These are phyloP conservation scores for Clarireedia paspali DNA, from an alignment of 2,329 filamentous ascomycete species.

Conservation along the genomic window DNA sequence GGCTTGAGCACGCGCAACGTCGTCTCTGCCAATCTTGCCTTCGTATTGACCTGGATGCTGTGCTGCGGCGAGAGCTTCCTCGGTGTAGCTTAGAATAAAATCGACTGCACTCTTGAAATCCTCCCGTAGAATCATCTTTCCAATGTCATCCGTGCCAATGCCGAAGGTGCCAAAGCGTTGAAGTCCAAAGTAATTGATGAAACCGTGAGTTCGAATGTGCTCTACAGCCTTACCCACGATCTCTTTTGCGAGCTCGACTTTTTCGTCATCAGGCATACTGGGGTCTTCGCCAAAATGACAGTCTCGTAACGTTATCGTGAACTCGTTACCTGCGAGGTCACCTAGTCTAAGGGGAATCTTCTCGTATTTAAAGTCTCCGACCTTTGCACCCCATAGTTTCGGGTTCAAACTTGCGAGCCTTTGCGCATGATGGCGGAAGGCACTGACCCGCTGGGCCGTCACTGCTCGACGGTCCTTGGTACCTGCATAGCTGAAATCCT, in stretches of 20 bases:
- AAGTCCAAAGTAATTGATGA: slow-evolving; percentile 97
- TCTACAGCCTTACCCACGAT: slow-evolving; percentile 53
- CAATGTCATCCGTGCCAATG: slow-evolving; percentile 78
- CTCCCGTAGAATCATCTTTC: slow-evolving; percentile 72
- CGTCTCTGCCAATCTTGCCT: slow-evolving; percentile 60
- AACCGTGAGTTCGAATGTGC: slow-evolving; percentile 66
- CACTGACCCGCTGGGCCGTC: slow-evolving; percentile 59
- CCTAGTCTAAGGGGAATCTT: slow-evolving; percentile 69
- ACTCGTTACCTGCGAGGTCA: slow-evolving; percentile 83
- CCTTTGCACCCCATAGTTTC: slow-evolving; percentile 49
- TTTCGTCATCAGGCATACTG: slow-evolving; percentile 40
- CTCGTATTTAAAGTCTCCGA: slow-evolving; percentile 78
- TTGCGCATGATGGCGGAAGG: slow-evolving; percentile 50
- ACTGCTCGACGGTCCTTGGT: slow-evolving; percentile 66
- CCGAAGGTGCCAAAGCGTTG: slow-evolving; percentile 89
- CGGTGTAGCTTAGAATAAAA: slow-evolving; percentile 66
- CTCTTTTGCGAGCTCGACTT: slow-evolving; percentile 36
- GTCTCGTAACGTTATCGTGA: slow-evolving; percentile 84
- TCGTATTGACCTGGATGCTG: slow-evolving; percentile 36
- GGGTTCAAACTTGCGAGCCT: slow-evolving; percentile 58
- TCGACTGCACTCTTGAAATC: slow-evolving; percentile 77
- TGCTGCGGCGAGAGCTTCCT: slow-evolving; percentile 50
- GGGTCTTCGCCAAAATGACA: slow-evolving; percentile 52
- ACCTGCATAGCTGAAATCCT: slow-evolving; percentile 59
- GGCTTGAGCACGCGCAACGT: slow-evolving; percentile 69